These are phyloP conservation scores for Fusarium dimerum DNA, from an alignment of 2,329 filamentous ascomycete genomes.

Conservation along the genomic window DNA sequence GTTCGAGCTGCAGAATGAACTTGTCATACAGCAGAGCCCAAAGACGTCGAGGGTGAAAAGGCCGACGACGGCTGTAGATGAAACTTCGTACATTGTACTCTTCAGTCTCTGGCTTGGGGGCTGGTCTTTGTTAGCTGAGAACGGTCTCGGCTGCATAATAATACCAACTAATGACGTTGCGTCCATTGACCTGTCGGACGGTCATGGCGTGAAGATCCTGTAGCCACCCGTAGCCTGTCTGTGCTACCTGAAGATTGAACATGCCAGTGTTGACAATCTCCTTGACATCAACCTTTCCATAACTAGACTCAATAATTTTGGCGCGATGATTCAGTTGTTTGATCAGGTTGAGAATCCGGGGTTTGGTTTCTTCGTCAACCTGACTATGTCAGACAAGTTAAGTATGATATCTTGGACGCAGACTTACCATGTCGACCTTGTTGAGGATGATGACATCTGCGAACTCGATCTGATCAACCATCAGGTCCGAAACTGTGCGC, in stretches of 20 bases:
- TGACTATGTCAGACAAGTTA: constrained; percentile 11
- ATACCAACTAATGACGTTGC: constrained; percentile 29
- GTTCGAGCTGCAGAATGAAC: constrained; percentile 52
- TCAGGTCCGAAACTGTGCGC: constrained; percentile 71
- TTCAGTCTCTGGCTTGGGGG: constrained; percentile 68
- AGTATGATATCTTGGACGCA: background rate
- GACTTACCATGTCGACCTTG: constrained; percentile 63
- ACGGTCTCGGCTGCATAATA: constrained; percentile 35
- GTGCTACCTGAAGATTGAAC: constrained; percentile 66
- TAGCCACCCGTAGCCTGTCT: constrained; percentile 69
- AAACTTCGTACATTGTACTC: constrained; percentile 74
- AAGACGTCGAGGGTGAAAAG: constrained; percentile 51
- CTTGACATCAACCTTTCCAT: constrained; percentile 59
- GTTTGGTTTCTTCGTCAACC: constrained; percentile 42
- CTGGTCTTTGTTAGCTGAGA: constrained; percentile 49
- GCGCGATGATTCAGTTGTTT: constrained; percentile 66
- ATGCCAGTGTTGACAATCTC: constrained; percentile 66
- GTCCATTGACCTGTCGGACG: constrained; percentile 51
- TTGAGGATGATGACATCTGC: constrained; percentile 73
- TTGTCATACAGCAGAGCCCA: constrained; percentile 49
- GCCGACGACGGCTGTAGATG: constrained; percentile 63
- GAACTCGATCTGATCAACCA: constrained; percentile 79
- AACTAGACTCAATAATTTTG: constrained; percentile 62
- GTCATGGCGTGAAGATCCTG: constrained; percentile 70
- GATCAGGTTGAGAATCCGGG: constrained; percentile 54